phyloP scores from a whole-genome alignment of 805 yeast genomes.

The Kodamaea nitidulidarum region DNA sequence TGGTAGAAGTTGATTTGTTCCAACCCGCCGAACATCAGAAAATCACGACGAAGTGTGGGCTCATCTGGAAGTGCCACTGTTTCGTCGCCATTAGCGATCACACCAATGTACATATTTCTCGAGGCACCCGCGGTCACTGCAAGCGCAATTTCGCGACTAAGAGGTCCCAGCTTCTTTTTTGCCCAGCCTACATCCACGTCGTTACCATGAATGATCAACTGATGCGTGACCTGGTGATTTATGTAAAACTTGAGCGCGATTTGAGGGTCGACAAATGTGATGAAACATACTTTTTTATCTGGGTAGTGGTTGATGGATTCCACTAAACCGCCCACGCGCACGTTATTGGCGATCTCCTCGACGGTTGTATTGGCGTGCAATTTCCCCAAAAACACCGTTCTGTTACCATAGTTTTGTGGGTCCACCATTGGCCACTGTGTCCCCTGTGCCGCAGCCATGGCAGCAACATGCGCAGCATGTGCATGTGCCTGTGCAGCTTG shows the following conservation, averaged over 20 bases:
- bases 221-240: conserved; percentile 52
- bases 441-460: conserved; percentile 4
- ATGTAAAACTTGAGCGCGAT: conserved; percentile 67
- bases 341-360: conserved; percentile 72
- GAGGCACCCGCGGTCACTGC: conserved; percentile 75
- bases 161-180: conserved; percentile 59
- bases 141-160: conserved; percentile 49
- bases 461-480: conserved; percentile 6
- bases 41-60: conserved; percentile 53
- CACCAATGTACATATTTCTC: conserved; percentile 71
- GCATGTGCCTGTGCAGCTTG: conserved; percentile 8
- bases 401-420: conserved; percentile 41
- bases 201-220: conserved; percentile 57
- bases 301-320: conserved; percentile 53
- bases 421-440: conserved; percentile 10
- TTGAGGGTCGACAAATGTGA: conserved; percentile 62
- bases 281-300: conserved; percentile 58
- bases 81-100: conserved; percentile 30
- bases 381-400: conserved; percentile 69
- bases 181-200: conserved; percentile 71
- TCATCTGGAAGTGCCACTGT: conserved; percentile 33
- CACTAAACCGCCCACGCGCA: conserved; percentile 70
- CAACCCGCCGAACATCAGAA: conserved; percentile 60
- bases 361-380: conserved; percentile 59
- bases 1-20: conserved; percentile 73